These are phyloP conservation scores for Platanthera guangdongensis DNA, from an alignment of 106 monocot genomes.

Conservation along the genomic window DNA sequence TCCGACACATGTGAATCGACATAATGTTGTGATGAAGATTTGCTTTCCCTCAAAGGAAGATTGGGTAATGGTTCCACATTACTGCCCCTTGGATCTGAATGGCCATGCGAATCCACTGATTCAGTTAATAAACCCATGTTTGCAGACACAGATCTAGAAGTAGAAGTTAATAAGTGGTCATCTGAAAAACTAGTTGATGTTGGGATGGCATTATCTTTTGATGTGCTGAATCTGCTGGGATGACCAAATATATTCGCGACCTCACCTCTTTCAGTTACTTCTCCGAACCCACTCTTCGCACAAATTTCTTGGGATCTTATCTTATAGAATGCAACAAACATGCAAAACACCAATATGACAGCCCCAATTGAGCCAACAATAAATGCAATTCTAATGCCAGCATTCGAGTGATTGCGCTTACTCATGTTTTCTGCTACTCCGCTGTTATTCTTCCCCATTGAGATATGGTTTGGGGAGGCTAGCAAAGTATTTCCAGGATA, in stretches of 20 bases:
- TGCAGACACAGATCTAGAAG: constrained; percentile 43
- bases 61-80: not conserved
- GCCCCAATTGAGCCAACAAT: constrained; percentile 75
- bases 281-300: constrained; percentile 35
- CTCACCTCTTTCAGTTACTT: constrained; percentile 39
- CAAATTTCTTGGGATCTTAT: constrained; percentile 66
- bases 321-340: constrained; percentile 50
- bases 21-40: constrained; percentile 29
- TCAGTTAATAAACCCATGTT: constrained; percentile 46
- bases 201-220: constrained; percentile 44
- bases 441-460: constrained; percentile 22
- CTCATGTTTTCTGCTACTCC: constrained; percentile 10
- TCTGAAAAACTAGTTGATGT: constrained; percentile 66
- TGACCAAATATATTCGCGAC: constrained; percentile 33
- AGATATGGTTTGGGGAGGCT: constrained; percentile 20
- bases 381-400: constrained; percentile 41
- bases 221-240: constrained; percentile 30
- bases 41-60: constrained; percentile 10
- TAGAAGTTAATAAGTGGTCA: constrained; percentile 65
- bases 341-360: constrained; percentile 57
- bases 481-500: constrained; percentile 66
- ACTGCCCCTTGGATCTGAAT: constrained; percentile 21
- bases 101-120: constrained; percentile 26
- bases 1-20: constrained; percentile 13
- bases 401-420: constrained; percentile 22